phyloP scores from a whole-genome alignment of 176 grass and related monocot species.

The Oryza brachyantha region DNA sequence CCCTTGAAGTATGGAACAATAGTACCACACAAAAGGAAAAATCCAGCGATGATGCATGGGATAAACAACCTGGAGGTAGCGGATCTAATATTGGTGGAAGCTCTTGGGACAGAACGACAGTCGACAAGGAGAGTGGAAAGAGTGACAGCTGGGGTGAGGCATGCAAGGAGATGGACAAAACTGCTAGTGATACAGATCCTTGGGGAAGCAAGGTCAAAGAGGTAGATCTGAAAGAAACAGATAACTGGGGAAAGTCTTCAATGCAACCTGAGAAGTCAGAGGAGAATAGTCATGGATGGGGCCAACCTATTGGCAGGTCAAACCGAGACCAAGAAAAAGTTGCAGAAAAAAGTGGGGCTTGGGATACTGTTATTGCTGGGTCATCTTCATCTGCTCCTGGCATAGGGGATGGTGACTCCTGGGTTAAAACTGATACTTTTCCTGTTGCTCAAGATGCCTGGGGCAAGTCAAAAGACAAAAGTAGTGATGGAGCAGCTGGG shows the following conservation, averaged over 20 bases:
- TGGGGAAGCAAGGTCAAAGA: slow-evolving; percentile 61
- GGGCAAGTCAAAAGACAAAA: slow-evolving; percentile 45
- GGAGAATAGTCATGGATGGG: slow-evolving; percentile 37
- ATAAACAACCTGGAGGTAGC: slow-evolving; percentile 34
- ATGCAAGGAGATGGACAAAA: slow-evolving; percentile 11
- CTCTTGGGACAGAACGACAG: slow-evolving; percentile 41
- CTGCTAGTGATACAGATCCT: slow-evolving; percentile 32
- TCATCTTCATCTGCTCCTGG: slow-evolving; percentile 1
- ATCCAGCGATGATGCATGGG: slow-evolving; percentile 35
- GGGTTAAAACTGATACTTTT: slow-evolving; percentile 38
- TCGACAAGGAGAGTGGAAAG: slow-evolving; percentile 41
- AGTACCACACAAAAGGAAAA: slow-evolving; percentile 24
- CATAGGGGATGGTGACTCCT: slow-evolving; percentile 21
- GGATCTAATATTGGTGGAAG: slow-evolving; percentile 40
- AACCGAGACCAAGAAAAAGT: slow-evolving; percentile 43
- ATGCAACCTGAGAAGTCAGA: slow-evolving; percentile 31
- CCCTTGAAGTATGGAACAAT: slow-evolving; percentile 39
- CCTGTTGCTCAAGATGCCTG: slow-evolving; percentile 39
- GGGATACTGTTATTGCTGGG: slow-evolving; percentile 27
- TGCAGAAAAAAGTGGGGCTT: slow-evolving; percentile 27
- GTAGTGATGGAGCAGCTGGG: slow-evolving; percentile 12
- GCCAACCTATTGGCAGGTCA: slow-evolving; percentile 32
- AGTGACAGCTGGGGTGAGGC: slow-evolving; percentile 39
- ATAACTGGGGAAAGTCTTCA: slow-evolving; percentile 42
- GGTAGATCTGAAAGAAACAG: slow-evolving; percentile 27